These are phyloP conservation scores for Quercus phellos DNA, from an alignment of 331 rosid species.

Conservation along the genomic window DNA sequence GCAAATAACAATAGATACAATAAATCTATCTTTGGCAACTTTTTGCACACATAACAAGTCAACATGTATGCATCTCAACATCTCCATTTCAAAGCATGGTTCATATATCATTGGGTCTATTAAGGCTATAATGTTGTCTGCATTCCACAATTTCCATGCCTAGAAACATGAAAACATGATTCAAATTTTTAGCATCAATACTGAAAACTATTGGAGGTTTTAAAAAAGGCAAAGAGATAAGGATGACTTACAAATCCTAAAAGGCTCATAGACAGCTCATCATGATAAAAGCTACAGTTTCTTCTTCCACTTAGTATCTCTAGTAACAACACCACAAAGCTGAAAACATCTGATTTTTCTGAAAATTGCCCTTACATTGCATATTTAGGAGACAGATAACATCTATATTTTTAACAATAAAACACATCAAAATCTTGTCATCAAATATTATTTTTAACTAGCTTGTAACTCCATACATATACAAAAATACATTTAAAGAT, in stretches of 20 bases:
- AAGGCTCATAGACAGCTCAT: slow-evolving; percentile 21
- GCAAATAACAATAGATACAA: not conserved
- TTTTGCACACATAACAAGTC: slow-evolving; percentile 36
- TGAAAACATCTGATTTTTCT: no score
- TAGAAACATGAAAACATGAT: not conserved
- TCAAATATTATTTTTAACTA: no score
- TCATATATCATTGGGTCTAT: slow-evolving; percentile 12
- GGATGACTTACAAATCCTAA: slow-evolving; percentile 32
- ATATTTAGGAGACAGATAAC: no score
- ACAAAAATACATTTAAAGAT: no score
- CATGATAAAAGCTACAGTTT: not conserved
- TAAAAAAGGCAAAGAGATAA: not conserved
- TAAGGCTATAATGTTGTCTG: not conserved
- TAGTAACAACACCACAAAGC: no score
- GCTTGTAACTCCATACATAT: no score
- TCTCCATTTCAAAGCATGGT: not conserved
- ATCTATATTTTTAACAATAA: no score
- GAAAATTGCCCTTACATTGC: no score
- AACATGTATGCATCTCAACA: slow-evolving; percentile 28
- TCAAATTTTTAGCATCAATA: not conserved
- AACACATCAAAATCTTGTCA: no score
- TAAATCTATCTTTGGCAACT: slow-evolving; percentile 15
- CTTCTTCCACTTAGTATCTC: no score
- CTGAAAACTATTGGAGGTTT: not conserved
- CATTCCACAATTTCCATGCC: slow-evolving; percentile 40